A percentile compares a stretch with the other conserved stretches of the same genome.
These are phyloP conservation scores for Lactarius hatsudake DNA, from an alignment of 768 basidiomycete genomes.

Conservation along the genomic window DNA sequence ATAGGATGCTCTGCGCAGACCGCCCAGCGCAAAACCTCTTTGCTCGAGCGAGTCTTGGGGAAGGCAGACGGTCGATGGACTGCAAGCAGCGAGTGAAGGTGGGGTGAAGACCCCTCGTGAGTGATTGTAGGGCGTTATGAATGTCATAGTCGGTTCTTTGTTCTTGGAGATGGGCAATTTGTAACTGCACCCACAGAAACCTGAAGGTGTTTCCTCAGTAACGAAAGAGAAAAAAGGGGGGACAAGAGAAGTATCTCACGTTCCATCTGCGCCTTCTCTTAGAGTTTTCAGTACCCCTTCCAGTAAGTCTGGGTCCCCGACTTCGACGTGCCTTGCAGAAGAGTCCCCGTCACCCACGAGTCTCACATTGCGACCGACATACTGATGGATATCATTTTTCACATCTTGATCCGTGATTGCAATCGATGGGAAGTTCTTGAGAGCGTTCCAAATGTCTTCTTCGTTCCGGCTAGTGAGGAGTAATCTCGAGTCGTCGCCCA, in stretches of 20 bases:
- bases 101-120: constrained; percentile 1
- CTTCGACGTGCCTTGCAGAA: background rate
- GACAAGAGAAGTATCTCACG: background rate
- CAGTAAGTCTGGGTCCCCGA: constrained; percentile 1
- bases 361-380: constrained; percentile 6
- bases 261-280: constrained; percentile 11
- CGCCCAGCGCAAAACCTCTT: constrained; percentile 11
- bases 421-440: background rate
- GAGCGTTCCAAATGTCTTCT: constrained; percentile 2
- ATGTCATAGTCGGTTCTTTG: constrained; percentile 15
- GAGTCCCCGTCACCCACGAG: constrained; percentile 1
- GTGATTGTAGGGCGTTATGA: background rate
- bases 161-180: constrained; percentile 12
- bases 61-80: constrained; percentile 7
- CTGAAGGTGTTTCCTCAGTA: background rate
- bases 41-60: background rate
- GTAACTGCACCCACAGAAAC: constrained; percentile 12
- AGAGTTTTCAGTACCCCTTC: constrained; percentile 4
- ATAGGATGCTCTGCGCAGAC: constrained; percentile 3
- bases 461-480: constrained; percentile 15
- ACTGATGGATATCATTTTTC: constrained; percentile 7
- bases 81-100: constrained; percentile 2
- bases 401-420: background rate
- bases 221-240: background rate
- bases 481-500: background rate